phyloP scores from a whole-genome alignment of 257 asterid species.

The Solanum pinnatisectum region DNA sequence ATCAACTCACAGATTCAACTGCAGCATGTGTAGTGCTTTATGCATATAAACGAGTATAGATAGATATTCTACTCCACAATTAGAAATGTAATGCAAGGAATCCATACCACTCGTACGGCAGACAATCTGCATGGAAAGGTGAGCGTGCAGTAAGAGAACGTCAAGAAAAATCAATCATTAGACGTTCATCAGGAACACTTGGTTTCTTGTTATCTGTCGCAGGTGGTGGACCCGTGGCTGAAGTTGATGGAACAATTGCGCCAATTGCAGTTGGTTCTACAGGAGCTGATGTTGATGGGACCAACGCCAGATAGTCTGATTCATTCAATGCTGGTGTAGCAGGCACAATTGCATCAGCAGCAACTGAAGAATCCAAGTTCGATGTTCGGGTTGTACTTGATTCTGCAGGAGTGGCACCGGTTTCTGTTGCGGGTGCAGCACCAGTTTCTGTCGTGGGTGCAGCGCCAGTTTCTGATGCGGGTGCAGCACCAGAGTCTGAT shows the following conservation, averaged over 20 bases:
- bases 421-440: constrained; percentile 7
- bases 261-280: constrained; percentile 18
- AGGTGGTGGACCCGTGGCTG: constrained; percentile 1
- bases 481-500: constrained; percentile 21
- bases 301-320: constrained; percentile 27
- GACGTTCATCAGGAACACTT: constrained; percentile 35
- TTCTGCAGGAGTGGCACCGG: constrained; percentile 12
- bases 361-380: constrained; percentile 6
- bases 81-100: not conserved
- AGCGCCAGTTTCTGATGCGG: constrained; percentile 16
- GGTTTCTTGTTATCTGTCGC: constrained; percentile 25
- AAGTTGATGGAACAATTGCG: constrained; percentile 24
- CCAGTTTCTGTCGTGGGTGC: constrained; percentile 13
- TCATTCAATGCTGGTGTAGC: constrained; percentile 11
- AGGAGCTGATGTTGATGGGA: constrained; percentile 19
- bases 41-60: not conserved
- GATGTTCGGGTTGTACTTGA: constrained; percentile 21
- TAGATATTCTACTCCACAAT: not conserved
- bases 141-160: not conserved
- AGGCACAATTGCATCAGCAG: constrained; percentile 20
- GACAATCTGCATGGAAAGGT: not conserved
- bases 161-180: constrained; percentile 71
- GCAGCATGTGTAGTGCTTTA: not conserved
- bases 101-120: not conserved
- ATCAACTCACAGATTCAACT: not conserved